These are phyloP conservation scores for Podila verticillata DNA, from an alignment of 192 early-diverging fungal genomes.

Conservation along the genomic window DNA sequence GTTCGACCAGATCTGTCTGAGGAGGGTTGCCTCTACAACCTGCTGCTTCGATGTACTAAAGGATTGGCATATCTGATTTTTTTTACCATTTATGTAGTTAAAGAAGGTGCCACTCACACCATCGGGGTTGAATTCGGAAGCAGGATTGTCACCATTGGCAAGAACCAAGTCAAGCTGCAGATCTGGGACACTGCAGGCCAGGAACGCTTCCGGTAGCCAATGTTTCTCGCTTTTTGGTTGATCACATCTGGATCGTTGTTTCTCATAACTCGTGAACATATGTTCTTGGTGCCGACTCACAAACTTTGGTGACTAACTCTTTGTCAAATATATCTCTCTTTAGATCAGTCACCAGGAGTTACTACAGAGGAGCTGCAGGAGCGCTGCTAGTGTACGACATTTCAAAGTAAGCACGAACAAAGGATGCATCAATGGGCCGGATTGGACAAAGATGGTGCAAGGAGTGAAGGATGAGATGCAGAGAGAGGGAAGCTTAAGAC, in stretches of 20 bases:
- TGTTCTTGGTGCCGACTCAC: too few species aligned
- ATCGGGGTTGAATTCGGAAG: slow-evolving; percentile 87
- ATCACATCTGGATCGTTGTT: not conserved
- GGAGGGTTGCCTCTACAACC: too few species aligned
- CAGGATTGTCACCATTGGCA: slow-evolving; percentile 71
- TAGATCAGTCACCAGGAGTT: slow-evolving; percentile 80
- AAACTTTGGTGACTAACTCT: slow-evolving; percentile 5
- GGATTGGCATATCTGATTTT: not conserved
- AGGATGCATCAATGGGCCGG: not conserved
- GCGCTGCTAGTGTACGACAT: slow-evolving; percentile 85
- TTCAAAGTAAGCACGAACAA: slow-evolving; percentile 61
- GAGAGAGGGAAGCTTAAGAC: not conserved
- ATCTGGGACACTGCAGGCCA: slow-evolving; percentile 85
- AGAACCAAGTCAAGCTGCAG: slow-evolving; percentile 76
- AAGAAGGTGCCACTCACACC: slow-evolving; percentile 75
- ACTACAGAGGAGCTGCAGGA: slow-evolving; percentile 84
- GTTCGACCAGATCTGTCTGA: not conserved
- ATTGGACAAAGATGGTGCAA: not conserved
- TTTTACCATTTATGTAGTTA: slow-evolving; percentile 35
- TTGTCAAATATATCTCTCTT: slow-evolving; percentile 25
- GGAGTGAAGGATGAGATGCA: not conserved
- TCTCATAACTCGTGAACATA: not conserved
- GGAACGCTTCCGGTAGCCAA: slow-evolving; percentile 60
- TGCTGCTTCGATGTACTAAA: not conserved
- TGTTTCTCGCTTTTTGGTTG: not conserved